These are phyloP conservation scores for Nitzschia palea DNA, from an alignment of 108 stramenopile species.

Conservation along the genomic window DNA sequence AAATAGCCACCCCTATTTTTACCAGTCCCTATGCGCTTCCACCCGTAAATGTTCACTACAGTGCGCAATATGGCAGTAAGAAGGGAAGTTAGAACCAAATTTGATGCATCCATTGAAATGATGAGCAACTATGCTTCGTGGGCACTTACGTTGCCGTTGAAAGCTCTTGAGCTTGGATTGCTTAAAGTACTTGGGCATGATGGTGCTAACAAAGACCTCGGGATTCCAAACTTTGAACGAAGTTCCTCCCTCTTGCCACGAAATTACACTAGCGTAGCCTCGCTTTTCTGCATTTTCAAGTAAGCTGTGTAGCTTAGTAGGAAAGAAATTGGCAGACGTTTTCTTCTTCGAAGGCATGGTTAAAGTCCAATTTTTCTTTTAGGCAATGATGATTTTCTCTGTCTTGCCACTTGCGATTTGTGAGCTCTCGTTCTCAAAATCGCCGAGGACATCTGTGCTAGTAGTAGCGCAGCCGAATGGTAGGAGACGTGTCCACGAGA, in stretches of 20 bases:
- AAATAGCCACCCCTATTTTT: background rate
- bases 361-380: too few relatives aligned
- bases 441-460: too few relatives aligned
- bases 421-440: too few relatives aligned
- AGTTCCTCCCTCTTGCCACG: conserved; percentile 27
- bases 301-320: conserved; percentile 44
- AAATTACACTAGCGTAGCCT: conserved; percentile 44
- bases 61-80: too few relatives aligned
- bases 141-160: conserved; percentile 50
- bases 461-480: too few relatives aligned
- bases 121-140: too few relatives aligned
- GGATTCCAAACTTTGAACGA: conserved; percentile 54
- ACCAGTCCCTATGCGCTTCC: conserved; percentile 1
- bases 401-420: too few relatives aligned
- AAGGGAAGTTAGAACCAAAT: too few relatives aligned
- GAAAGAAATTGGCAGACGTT: conserved; percentile 12
- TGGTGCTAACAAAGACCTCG: conserved; percentile 43
- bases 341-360: conserved; percentile 2
- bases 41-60: conserved; percentile 2
- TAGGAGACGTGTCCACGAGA: too few relatives aligned
- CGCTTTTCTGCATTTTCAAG: conserved; percentile 42
- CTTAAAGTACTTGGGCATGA: conserved; percentile 52
- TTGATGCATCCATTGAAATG: too few relatives aligned
- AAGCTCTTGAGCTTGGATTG: conserved; percentile 53
- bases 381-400: too few relatives aligned